A percentile compares a stretch with the other conserved stretches of the same genome.
Evolutionary conservation across 2,329 filamentous ascomycete species (phyloP).

Genomic region (Stagonosporopsis cucurbitacearum): DNA sequence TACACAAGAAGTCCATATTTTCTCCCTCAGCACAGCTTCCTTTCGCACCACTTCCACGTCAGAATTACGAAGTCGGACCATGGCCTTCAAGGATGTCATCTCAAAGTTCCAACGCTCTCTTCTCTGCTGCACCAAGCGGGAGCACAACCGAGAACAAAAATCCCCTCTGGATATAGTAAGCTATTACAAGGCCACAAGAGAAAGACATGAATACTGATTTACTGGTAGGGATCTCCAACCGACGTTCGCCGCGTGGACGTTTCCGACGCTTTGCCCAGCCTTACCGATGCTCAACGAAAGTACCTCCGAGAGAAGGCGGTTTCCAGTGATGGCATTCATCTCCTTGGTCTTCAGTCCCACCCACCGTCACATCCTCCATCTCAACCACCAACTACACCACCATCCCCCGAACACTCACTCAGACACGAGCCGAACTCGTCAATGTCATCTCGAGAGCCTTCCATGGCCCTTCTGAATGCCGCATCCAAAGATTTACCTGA

Average conservation of each 20-base stretch:
- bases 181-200: neutral
- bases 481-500: constrained; percentile 32
- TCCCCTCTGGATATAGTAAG: constrained; percentile 33
- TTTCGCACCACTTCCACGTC: constrained; percentile 1
- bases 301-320: constrained; percentile 43
- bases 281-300: constrained; percentile 37
- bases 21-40: neutral
- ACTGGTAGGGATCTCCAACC: constrained; percentile 36
- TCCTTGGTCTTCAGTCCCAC: constrained; percentile 29
- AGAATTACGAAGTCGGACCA: constrained; percentile 13
- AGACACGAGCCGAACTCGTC: constrained; percentile 15
- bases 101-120: constrained; percentile 30
- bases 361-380: constrained; percentile 22
- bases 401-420: constrained; percentile 21
- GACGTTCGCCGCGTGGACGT: constrained; percentile 41
- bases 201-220: neutral
- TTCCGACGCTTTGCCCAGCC: constrained; percentile 34
- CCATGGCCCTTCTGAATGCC: constrained; percentile 31
- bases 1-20: neutral
- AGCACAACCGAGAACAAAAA: constrained; percentile 27
- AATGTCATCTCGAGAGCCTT: constrained; percentile 25
- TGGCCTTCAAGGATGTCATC: constrained; percentile 34
- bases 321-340: constrained; percentile 36
- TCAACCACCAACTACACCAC: constrained; percentile 20
- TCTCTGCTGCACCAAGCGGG: constrained; percentile 34